These are phyloP conservation scores for Picea glauca DNA, from an alignment of 75 land plant species.

Conservation along the genomic window DNA sequence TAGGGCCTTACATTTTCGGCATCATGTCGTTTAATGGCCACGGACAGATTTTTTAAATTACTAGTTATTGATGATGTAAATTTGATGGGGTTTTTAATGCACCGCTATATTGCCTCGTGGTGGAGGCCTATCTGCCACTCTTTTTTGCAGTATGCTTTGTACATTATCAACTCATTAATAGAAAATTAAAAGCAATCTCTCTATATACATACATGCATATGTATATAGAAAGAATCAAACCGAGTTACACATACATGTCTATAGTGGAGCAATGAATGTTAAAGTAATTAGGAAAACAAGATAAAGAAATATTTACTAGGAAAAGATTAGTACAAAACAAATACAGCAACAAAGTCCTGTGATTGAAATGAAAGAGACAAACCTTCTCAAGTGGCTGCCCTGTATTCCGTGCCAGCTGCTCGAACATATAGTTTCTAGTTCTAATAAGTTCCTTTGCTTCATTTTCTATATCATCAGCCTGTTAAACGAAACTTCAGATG, in stretches of 20 bases:
- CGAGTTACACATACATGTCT: neutral
- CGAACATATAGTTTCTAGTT: conserved; percentile 66
- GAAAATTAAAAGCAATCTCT: no score
- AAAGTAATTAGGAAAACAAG: neutral
- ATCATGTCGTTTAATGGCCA: no score
- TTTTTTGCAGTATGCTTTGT: no score
- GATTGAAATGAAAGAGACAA: neutral
- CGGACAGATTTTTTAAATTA: no score
- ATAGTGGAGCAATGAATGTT: neutral
- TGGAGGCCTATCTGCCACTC: no score
- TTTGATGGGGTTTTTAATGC: no score
- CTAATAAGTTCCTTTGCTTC: conserved; percentile 88
- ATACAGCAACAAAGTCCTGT: neutral
- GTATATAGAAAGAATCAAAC: no score
- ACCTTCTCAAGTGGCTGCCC: conserved; percentile 96
- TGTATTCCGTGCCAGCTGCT: conserved; percentile 69
- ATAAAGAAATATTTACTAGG: neutral
- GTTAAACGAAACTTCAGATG: conserved; percentile 8
- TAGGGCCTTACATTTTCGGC: no score
- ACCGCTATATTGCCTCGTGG: no score
- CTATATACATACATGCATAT: no score
- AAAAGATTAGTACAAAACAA: neutral
- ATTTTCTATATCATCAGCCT: conserved; percentile 93
- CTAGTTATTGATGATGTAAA: no score
- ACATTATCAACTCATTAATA: no score